phyloP scores from a whole-genome alignment of 2,329 filamentous ascomycete species.

The Sphaerulina musiva region DNA sequence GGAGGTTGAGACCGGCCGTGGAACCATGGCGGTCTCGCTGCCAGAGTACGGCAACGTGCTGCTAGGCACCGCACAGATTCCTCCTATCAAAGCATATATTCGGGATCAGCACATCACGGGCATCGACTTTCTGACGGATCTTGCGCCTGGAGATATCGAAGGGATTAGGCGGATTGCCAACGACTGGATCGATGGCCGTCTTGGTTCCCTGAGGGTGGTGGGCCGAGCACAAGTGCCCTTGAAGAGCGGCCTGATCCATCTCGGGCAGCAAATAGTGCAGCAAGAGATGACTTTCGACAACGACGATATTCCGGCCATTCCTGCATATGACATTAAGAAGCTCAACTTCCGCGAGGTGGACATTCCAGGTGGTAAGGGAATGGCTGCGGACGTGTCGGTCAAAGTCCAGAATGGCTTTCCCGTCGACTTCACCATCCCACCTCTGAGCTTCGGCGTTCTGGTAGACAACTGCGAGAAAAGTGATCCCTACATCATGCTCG shows the following conservation, averaged over 20 bases:
- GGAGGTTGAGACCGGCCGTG: conserved; percentile 66
- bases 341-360: conserved; percentile 71
- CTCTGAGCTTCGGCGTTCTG: conserved; percentile 76
- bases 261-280: conserved; percentile 69
- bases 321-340: conserved; percentile 73
- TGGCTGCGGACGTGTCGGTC: conserved; percentile 74
- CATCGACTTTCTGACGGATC: conserved; percentile 70
- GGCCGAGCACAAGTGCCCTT: conserved; percentile 68
- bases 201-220: conserved; percentile 63
- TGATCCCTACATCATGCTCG: conserved; percentile 70
- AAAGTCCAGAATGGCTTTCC: conserved; percentile 70
- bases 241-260: conserved; percentile 69
- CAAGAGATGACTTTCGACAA: conserved; percentile 72
- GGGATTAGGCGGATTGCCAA: conserved; percentile 74
- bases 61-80: conserved; percentile 69
- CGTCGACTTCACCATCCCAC: conserved; percentile 66
- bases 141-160: conserved; percentile 69
- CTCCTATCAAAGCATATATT: conserved; percentile 68
- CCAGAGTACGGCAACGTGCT: conserved; percentile 75
- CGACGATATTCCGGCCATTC: conserved; percentile 65
- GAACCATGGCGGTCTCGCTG: conserved; percentile 68
- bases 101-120: conserved; percentile 69
- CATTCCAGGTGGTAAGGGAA: conserved; percentile 52
- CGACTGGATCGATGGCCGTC: conserved; percentile 76
- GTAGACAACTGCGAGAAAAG: conserved; percentile 70